These are phyloP conservation scores for Pyrenochaeta sp. DNA, from an alignment of 2,329 filamentous ascomycete genomes.

Conservation along the genomic window DNA sequence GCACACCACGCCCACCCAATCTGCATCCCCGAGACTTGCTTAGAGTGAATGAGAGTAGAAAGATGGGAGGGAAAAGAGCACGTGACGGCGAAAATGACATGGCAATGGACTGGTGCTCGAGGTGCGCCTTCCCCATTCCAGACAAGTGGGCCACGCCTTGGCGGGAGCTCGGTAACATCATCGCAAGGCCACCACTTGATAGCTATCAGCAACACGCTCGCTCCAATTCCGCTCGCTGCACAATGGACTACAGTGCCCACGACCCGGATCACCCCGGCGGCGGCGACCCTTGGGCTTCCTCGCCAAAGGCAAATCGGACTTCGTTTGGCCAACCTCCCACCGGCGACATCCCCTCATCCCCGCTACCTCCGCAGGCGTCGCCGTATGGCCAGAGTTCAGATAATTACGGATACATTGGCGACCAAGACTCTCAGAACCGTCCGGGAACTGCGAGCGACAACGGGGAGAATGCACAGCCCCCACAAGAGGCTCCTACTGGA, in stretches of 20 bases:
- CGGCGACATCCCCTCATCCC: slow-evolving; percentile 50
- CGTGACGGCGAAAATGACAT: slow-evolving; percentile 33
- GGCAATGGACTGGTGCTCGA: slow-evolving; percentile 20
- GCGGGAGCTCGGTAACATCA: slow-evolving; percentile 21
- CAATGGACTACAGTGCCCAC: slow-evolving; percentile 71
- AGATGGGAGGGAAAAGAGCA: slow-evolving; percentile 19
- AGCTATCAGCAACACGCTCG: slow-evolving; percentile 25
- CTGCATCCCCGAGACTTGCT: slow-evolving; percentile 40
- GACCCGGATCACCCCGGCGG: slow-evolving; percentile 66
- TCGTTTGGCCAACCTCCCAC: slow-evolving; percentile 57
- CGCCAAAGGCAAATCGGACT: slow-evolving; percentile 60
- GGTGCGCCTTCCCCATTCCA: slow-evolving; percentile 37
- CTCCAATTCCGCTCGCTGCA: slow-evolving; percentile 32
- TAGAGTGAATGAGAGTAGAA: slow-evolving; percentile 11
- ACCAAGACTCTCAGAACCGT: slow-evolving; percentile 35
- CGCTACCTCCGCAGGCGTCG: slow-evolving; percentile 50
- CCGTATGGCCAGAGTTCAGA: slow-evolving; percentile 46
- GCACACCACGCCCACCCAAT: slow-evolving; percentile 43
- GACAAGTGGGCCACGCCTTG: slow-evolving; percentile 28
- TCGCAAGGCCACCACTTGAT: slow-evolving; percentile 26
- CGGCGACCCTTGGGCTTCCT: slow-evolving; percentile 69
- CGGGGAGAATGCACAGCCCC: slow-evolving; percentile 42
- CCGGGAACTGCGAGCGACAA: slow-evolving; percentile 40
- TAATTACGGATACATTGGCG: slow-evolving; percentile 45
- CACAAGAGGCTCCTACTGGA: slow-evolving; percentile 32